A percentile compares a stretch with the other conserved stretches of the same genome.
Evolutionary conservation across 2,329 filamentous ascomycete genomes (phyloP).

Genomic region (Sporothrix mexicana): DNA sequence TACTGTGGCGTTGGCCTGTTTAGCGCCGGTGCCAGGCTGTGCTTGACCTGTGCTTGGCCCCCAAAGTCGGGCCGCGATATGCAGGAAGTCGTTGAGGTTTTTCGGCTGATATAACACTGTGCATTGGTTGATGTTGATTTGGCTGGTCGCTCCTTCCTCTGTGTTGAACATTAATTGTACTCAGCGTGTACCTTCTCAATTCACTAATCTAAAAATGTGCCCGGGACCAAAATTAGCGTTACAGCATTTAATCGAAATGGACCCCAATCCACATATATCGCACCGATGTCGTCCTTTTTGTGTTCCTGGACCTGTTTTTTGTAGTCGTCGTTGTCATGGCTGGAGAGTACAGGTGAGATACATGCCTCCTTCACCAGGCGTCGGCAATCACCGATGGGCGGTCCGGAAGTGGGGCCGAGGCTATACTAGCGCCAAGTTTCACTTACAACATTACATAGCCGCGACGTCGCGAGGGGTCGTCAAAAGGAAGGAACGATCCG

Average conservation of each 20-base stretch:
- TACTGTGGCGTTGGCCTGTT: neutral
- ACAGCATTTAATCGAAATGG: too few species aligned
- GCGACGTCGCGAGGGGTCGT: neutral
- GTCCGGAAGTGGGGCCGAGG: neutral
- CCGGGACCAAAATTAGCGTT: neutral
- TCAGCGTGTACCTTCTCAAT: too few species aligned
- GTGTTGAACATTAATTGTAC: too few species aligned
- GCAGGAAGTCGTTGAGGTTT: neutral
- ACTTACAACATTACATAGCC: neutral
- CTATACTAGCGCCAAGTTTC: neutral
- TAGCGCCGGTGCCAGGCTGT: neutral
- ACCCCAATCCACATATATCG: too few species aligned
- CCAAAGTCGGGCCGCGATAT: constrained; percentile 8
- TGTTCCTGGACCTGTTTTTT: neutral
- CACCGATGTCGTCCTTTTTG: neutral
- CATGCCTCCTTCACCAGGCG: neutral
- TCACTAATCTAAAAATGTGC: neutral
- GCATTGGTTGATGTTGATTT: too few species aligned
- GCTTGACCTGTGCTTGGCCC: neutral
- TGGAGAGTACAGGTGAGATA: too few species aligned
- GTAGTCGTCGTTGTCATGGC: neutral
- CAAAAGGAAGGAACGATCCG: neutral
- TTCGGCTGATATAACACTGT: neutral
- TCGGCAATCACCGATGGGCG: neutral
- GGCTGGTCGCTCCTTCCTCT: too few species aligned